Evolutionary conservation across 2,329 filamentous ascomycete species (phyloP).

Genomic region (Remersonia thermophila): DNA sequence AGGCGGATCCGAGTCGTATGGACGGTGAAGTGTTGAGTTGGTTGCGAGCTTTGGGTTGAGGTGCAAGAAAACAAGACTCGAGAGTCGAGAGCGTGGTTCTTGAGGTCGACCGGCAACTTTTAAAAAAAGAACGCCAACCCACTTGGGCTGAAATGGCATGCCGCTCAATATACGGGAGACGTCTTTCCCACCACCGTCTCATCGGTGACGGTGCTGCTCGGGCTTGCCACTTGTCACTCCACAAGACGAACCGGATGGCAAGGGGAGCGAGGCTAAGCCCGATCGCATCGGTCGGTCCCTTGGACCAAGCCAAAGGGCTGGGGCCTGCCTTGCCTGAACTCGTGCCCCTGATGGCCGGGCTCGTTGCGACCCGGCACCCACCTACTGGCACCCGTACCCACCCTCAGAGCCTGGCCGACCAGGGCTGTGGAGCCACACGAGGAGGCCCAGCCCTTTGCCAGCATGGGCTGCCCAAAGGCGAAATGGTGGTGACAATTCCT

Average conservation of each 20-base stretch:
- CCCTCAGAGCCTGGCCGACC: conserved; percentile 8
- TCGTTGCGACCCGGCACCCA: conserved; percentile 9
- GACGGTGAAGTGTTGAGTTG: conserved; percentile 6
- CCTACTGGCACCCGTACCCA: conserved; percentile 2
- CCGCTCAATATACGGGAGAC: conserved; percentile 14
- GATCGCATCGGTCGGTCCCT: conserved; percentile 15
- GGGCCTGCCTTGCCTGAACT: conserved; percentile 16
- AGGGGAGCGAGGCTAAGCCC: conserved; percentile 16
- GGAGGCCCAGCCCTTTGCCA: too few species aligned
- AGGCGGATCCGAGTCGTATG: conserved; percentile 1
- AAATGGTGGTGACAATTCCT: conserved; percentile 7
- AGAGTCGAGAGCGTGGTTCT: conserved; percentile 4
- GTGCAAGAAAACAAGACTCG: conserved; percentile 4
- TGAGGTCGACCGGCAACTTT: conserved; percentile 5
- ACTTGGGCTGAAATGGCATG: conserved; percentile 20
- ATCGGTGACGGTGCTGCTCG: conserved; percentile 17
- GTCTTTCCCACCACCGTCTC: background rate
- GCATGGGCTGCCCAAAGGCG: conserved; percentile 3
- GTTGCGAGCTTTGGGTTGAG: conserved; percentile 2
- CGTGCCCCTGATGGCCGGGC: conserved; percentile 6
- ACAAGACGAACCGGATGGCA: conserved; percentile 18
- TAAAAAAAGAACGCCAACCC: conserved; percentile 11
- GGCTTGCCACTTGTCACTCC: conserved; percentile 24
- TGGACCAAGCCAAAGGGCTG: conserved; percentile 11
- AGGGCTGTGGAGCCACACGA: conserved; percentile 8